Conservation (phyloP, 2,329 filamentous ascomycete genomes). For the Hymenoscyphus scutula region DNA sequence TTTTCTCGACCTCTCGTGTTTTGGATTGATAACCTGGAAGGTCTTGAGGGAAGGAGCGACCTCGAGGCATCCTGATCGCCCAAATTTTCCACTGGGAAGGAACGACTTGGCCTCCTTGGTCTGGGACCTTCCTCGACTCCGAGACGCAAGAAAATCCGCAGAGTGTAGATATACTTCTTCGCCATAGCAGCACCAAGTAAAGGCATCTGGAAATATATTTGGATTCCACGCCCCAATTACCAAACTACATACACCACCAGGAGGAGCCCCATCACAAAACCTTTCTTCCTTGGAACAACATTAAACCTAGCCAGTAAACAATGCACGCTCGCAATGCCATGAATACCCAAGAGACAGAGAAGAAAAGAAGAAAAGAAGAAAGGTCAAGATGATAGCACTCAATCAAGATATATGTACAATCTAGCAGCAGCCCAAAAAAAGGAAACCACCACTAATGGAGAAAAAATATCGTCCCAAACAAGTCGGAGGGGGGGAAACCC, state of each 20-base stretch:
- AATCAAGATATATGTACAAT: slow-evolving; percentile 5
- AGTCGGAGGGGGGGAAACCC: background rate
- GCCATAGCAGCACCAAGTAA: background rate
- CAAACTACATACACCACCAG: background rate
- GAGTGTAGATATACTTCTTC: too few relatives aligned
- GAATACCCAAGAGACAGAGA: background rate
- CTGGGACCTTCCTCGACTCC: background rate
- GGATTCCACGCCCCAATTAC: slow-evolving; percentile 2
- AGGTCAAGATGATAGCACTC: background rate
- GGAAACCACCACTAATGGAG: background rate
- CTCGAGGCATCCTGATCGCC: too few relatives aligned
- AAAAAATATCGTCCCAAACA: background rate
- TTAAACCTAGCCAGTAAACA: background rate
- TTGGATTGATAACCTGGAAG: too few relatives aligned
- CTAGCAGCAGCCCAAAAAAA: background rate
- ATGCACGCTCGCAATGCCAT: slow-evolving; percentile 4
- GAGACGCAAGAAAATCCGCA: background rate
- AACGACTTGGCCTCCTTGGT: too few relatives aligned
- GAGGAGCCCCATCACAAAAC: background rate
- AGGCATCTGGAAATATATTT: background rate
- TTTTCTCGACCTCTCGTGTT: too few relatives aligned
- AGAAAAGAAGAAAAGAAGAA: too few relatives aligned
- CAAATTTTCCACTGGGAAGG: too few relatives aligned
- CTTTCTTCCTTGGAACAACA: background rate
- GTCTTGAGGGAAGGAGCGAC: too few relatives aligned